Conservation (phyloP, 306 rosid genomes). For the Rubus parviflorus region DNA sequence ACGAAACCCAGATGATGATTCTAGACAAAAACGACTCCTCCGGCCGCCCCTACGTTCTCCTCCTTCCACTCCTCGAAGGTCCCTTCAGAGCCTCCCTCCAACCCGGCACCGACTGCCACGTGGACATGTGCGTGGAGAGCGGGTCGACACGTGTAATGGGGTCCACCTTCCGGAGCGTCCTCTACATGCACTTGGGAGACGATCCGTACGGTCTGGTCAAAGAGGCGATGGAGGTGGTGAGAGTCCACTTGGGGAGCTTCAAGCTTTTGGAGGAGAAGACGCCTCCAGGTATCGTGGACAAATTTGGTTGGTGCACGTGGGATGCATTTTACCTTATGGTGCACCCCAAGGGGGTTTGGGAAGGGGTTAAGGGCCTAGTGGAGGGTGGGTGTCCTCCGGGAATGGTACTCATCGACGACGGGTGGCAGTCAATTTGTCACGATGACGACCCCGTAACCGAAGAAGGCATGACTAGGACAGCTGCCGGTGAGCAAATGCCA, state of each 20-base stretch:
- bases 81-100: slow-evolving; percentile 56
- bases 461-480: slow-evolving; percentile 34
- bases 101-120: slow-evolving; percentile 26
- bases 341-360: slow-evolving; percentile 48
- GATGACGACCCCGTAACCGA: slow-evolving; percentile 38
- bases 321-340: slow-evolving; percentile 77
- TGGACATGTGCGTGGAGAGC: slow-evolving; percentile 63
- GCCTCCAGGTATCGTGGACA: slow-evolving; percentile 54
- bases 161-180: slow-evolving; percentile 43
- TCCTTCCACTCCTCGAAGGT: slow-evolving; percentile 65
- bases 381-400: slow-evolving; percentile 74
- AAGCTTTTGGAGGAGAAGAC: slow-evolving; percentile 58
- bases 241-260: slow-evolving; percentile 53
- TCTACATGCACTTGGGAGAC: slow-evolving; percentile 53
- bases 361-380: slow-evolving; percentile 48
- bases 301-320: slow-evolving; percentile 86
- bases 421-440: slow-evolving; percentile 61
- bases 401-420: slow-evolving; percentile 63
- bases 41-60: slow-evolving; percentile 51
- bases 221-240: slow-evolving; percentile 46
- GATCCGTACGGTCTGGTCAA: slow-evolving; percentile 51
- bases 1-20: slow-evolving; percentile 64
- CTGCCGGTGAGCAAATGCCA: slow-evolving; percentile 62
- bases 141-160: slow-evolving; percentile 51
- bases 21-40: slow-evolving; percentile 32